A percentile compares a stretch with the other conserved stretches of the same genome.
phyloP scores from a whole-genome alignment of 306 rosid species.

The Arachis stenosperma region DNA sequence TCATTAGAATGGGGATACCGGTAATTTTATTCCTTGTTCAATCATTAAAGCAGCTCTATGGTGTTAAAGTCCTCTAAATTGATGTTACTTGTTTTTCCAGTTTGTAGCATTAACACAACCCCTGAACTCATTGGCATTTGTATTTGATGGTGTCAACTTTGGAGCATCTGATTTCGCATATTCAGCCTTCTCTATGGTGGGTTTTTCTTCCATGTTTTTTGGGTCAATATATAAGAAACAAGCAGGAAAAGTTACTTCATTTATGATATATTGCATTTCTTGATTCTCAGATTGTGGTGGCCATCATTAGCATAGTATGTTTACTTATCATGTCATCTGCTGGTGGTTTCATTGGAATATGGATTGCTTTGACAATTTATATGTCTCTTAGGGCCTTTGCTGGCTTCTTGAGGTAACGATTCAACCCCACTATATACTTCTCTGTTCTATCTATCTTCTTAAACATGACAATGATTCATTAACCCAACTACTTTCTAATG shows the following conservation, averaged over 20 bases:
- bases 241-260: neutral
- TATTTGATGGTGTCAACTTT: conserved; percentile 94
- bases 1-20: conserved; percentile 77
- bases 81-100: conserved; percentile 48
- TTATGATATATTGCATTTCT: conserved; percentile 16
- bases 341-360: conserved; percentile 83
- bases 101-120: conserved; percentile 96
- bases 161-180: conserved; percentile 99
- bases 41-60: conserved; percentile 21
- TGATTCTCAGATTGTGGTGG: conserved; percentile 72
- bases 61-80: neutral
- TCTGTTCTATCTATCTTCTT: no score
- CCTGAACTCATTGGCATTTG: conserved; percentile 86
- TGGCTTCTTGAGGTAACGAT: conserved; percentile 81
- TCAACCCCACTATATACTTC: neutral
- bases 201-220: conserved; percentile 40
- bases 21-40: conserved; percentile 49
- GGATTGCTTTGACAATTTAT: conserved; percentile 87
- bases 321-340: conserved; percentile 71
- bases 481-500: no score
- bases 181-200: conserved; percentile 92
- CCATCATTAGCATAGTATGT: conserved; percentile 73
- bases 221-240: no score
- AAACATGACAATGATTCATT: no score
- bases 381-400: conserved; percentile 85